A percentile compares a stretch with the other conserved stretches of the same genome.
phyloP scores from a whole-genome alignment of 2,329 filamentous ascomycete genomes.

The Xylaria sp. region DNA sequence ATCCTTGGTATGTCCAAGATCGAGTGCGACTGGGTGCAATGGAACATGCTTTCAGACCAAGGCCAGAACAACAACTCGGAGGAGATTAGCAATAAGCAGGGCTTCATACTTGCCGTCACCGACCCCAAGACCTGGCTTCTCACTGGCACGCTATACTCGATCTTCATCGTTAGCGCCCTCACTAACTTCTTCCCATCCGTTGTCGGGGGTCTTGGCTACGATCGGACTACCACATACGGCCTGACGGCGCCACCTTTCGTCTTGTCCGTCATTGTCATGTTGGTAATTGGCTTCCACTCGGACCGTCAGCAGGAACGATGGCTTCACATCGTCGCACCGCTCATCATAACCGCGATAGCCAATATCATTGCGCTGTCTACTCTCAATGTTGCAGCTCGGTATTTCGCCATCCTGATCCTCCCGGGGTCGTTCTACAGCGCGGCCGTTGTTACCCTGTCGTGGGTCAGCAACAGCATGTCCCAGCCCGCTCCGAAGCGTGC shows the following conservation, averaged over 20 bases:
- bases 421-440: conserved; percentile 45
- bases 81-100: conserved; percentile 46
- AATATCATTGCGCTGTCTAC: conserved; percentile 49
- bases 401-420: conserved; percentile 56
- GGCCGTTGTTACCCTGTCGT: conserved; percentile 46
- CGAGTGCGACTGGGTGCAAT: conserved; percentile 41
- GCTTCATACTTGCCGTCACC: conserved; percentile 47
- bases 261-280: conserved; percentile 48
- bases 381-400: conserved; percentile 54
- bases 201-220: conserved; percentile 58
- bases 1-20: conserved; percentile 38
- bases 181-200: conserved; percentile 50
- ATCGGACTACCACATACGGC: conserved; percentile 45
- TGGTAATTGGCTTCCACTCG: conserved; percentile 48
- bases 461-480: conserved; percentile 44
- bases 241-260: conserved; percentile 47
- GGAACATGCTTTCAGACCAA: conserved; percentile 40
- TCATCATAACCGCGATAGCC: conserved; percentile 44
- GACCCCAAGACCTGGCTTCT: conserved; percentile 54
- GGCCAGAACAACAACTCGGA: conserved; percentile 41
- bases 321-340: conserved; percentile 44
- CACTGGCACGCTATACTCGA: conserved; percentile 48
- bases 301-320: conserved; percentile 46
- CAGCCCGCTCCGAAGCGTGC: conserved; percentile 43
- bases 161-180: conserved; percentile 47